These are phyloP conservation scores for Claviceps humidiphila DNA, from an alignment of 2,329 filamentous ascomycete species.

Conservation along the genomic window DNA sequence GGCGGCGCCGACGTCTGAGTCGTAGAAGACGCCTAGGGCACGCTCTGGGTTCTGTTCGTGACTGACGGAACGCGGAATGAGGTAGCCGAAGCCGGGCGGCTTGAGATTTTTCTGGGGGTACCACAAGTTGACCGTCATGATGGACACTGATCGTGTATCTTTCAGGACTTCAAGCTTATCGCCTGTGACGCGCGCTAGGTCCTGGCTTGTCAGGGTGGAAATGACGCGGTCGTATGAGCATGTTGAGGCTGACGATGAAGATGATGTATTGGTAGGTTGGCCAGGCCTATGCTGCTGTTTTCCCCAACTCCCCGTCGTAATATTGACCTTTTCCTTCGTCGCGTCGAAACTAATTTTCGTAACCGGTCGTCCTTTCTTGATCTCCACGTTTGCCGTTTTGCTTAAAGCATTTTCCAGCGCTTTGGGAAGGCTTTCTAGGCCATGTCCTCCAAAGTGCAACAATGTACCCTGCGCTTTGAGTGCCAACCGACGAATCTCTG, in stretches of 20 bases:
- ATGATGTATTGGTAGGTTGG: not conserved
- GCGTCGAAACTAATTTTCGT: conserved; percentile 28
- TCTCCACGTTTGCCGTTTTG: conserved; percentile 42
- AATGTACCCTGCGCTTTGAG: conserved; percentile 18
- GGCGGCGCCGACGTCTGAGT: conserved; percentile 45
- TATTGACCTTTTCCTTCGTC: conserved; percentile 22
- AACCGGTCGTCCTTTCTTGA: conserved; percentile 38
- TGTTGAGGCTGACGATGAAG: not conserved
- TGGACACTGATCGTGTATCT: conserved; percentile 54
- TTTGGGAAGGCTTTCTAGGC: conserved; percentile 48
- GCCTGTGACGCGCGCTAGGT: conserved; percentile 25
- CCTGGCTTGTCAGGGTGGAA: conserved; percentile 44
- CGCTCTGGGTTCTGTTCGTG: conserved; percentile 65
- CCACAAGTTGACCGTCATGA: conserved; percentile 88
- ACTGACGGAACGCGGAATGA: conserved; percentile 65
- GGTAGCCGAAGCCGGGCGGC: conserved; percentile 72
- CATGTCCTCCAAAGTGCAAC: conserved; percentile 30
- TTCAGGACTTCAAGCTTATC: conserved; percentile 33
- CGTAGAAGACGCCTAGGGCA: conserved; percentile 85
- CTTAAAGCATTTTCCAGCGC: conserved; percentile 38
- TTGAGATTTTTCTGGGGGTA: conserved; percentile 53
- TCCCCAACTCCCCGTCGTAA: conserved; percentile 7
- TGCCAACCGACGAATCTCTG: conserved; percentile 18
- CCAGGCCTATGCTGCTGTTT: not conserved
- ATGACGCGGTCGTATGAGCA: conserved; percentile 43